Percentiles rank a stretch among this genome's conserved stretches.
These are phyloP conservation scores for Chalciporus piperatus DNA, from an alignment of 768 basidiomycete species.

Conservation along the genomic window DNA sequence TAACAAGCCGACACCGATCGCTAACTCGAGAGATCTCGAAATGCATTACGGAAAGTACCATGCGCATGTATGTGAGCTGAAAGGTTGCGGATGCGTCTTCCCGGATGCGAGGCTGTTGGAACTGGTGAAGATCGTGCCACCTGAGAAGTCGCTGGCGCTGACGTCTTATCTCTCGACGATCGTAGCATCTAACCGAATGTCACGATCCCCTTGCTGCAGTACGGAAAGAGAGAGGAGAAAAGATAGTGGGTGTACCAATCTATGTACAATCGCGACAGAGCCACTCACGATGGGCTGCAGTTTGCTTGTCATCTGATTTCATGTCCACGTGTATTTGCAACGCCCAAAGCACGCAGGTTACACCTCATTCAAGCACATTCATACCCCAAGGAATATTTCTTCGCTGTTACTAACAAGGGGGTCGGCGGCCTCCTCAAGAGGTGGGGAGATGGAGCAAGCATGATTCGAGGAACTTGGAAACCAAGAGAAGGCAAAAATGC, in stretches of 20 bases:
- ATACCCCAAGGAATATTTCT: conserved; percentile 89
- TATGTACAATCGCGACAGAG: conserved; percentile 12
- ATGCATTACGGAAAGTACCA: conserved; percentile 82
- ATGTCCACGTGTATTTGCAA: conserved; percentile 59
- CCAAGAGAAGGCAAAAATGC: conserved; percentile 32
- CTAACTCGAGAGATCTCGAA: conserved; percentile 68
- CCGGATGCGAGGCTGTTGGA: conserved; percentile 78
- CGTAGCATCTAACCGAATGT: conserved; percentile 79
- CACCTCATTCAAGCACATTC: conserved; percentile 81
- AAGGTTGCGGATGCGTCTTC: conserved; percentile 75
- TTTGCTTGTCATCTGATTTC: conserved; percentile 75
- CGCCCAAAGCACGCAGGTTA: conserved; percentile 72
- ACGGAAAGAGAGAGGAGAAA: conserved; percentile 76
- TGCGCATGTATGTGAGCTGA: conserved; percentile 74
- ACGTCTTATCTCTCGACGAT: background rate
- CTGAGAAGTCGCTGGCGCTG: conserved; percentile 1
- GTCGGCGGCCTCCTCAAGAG: conserved; percentile 73
- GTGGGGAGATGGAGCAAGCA: conserved; percentile 84
- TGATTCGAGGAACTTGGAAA: conserved; percentile 75
- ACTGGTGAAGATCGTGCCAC: conserved; percentile 52
- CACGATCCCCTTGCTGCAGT: conserved; percentile 84
- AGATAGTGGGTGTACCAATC: conserved; percentile 53
- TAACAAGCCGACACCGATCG: conserved; percentile 57
- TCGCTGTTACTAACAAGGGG: conserved; percentile 88
- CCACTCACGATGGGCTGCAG: conserved; percentile 32